phyloP scores from a whole-genome alignment of 2,329 filamentous ascomycete genomes.

The Ophiostoma novo-ulmi region DNA sequence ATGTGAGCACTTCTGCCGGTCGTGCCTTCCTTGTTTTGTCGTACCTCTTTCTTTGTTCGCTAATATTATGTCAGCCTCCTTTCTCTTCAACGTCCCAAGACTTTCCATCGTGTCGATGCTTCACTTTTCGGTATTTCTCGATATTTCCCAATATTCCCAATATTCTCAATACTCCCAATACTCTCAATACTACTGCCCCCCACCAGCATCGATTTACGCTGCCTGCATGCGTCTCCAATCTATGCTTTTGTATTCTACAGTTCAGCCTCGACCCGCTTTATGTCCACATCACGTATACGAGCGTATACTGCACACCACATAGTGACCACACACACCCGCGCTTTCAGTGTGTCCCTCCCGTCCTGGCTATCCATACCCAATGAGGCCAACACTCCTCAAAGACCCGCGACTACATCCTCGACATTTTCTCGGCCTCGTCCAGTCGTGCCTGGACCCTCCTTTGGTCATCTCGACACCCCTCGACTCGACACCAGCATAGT shows the following conservation, averaged over 20 bases:
- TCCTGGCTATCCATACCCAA: conserved; percentile 20
- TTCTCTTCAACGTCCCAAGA: background rate
- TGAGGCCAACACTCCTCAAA: conserved; percentile 9
- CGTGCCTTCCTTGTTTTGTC: conserved; percentile 2
- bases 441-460: background rate
- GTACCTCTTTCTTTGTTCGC: background rate
- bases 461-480: background rate
- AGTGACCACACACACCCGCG: conserved; percentile 1
- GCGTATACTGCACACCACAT: background rate
- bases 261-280: conserved; percentile 26
- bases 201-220: background rate
- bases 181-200: background rate
- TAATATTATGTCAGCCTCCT: conserved; percentile 5
- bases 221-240: background rate
- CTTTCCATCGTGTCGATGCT: background rate
- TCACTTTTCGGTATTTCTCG: background rate
- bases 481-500: too few species aligned
- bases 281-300: conserved; percentile 10
- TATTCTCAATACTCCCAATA: background rate
- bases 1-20: background rate
- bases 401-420: background rate
- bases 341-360: conserved; percentile 5
- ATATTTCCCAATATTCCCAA: too few species aligned
- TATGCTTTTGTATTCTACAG: background rate
- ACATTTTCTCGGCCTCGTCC: background rate